phyloP scores from a whole-genome alignment of 352 stramenopile genomes.

The Poterioochromonas sp. region DNA sequence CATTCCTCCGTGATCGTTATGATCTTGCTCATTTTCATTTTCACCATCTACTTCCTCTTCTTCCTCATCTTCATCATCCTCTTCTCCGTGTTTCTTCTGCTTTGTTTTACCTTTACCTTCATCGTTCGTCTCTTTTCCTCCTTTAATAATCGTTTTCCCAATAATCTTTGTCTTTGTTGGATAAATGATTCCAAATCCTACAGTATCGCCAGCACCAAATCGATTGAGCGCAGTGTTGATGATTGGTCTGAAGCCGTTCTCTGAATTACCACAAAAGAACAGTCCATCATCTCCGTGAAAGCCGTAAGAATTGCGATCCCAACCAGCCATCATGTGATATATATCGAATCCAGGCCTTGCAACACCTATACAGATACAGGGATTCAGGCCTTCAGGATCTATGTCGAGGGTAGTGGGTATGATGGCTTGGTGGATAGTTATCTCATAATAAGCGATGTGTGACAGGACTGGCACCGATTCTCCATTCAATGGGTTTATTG shows the following conservation, averaged over 20 bases:
- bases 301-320: conserved; percentile 53
- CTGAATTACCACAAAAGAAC: conserved; percentile 54
- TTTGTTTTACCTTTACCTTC: neutral
- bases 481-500: neutral
- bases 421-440: neutral
- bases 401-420: neutral
- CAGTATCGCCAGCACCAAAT: conserved; percentile 57
- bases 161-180: no score
- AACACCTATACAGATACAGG: neutral
- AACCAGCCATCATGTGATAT: conserved; percentile 54
- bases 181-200: conserved; percentile 57
- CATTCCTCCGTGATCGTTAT: no score
- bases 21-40: no score
- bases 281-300: conserved; percentile 63
- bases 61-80: no score
- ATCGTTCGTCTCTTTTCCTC: no score
- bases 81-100: no score
- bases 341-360: neutral
- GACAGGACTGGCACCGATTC: neutral
- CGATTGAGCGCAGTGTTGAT: conserved; percentile 36
- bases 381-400: neutral
- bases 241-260: conserved; percentile 51
- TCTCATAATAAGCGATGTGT: neutral
- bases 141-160: no score
- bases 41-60: no score